Evolutionary conservation across 306 rosid species (phyloP), one percentile per base, ranked within the genome.

Genomic region (Castanospermum australe): DNA sequence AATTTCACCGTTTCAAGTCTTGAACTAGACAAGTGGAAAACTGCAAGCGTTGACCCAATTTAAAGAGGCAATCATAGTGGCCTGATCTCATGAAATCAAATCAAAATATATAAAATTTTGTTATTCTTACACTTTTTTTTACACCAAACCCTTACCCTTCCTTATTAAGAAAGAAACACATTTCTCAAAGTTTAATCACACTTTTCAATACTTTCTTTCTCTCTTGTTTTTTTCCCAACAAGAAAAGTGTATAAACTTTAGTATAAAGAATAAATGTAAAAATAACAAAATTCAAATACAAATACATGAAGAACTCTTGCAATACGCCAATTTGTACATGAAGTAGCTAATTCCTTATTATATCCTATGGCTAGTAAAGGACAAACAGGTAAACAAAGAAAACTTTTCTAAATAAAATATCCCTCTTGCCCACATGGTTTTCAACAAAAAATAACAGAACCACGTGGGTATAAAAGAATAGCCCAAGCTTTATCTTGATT

Each of bases 401-500:
- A 48, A 38, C 38, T 71, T 87, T 79, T 48, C 84, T 75, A 74
- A 60, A 48, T 73, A 72, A 56, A 69, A 79, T 83, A 77, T 73
- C 68, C 81, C 74, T 64, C 88, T 78, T 65, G 50, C 90, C 88
- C 93, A 73, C 89, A 74, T 84, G 96, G 92, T 87, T 81, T 75
- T 76, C 65, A 65, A 84, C 69, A 74, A 83, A 87, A 89, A 86
- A 88, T 57, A 87, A 78, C 88, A 86, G 82, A 88, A 88, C 94
- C 98, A 89, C 76, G 82, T 86, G 94, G 88, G 90, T 55, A 60
- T 79, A 67, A 87, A 89, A 85, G 81, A 92, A 87, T 94, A 73
- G 92, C 92, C 92, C 71, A 79, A 75, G 89, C 91, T 84, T 57
- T 71, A 67, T 80, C 87, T 76, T 81, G 82, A 81, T 52, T 85